Conservation (phyloP, 176 grass and related monocot genomes). For the Bonia amplexicaulis region DNA sequence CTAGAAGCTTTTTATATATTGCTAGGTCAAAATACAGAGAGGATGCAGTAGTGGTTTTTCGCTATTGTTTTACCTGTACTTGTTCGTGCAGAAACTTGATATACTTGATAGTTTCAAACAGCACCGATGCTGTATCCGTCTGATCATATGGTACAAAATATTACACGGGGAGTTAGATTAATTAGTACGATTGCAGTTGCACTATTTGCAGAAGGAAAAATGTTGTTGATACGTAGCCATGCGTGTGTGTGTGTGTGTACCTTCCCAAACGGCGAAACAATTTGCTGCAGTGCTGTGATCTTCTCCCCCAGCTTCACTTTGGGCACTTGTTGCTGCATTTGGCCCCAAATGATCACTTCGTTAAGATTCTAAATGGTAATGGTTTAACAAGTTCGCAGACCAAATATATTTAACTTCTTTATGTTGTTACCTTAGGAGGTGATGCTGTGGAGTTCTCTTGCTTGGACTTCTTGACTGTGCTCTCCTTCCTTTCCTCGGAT, state of each 20-base stretch:
- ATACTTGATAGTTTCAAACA: slow-evolving; percentile 79
- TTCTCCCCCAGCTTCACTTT: slow-evolving; percentile 89
- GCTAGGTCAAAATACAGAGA: slow-evolving; percentile 36
- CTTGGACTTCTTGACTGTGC: slow-evolving; percentile 47
- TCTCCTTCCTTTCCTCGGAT: slow-evolving; percentile 37
- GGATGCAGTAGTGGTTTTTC: background rate
- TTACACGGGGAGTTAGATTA: background rate
- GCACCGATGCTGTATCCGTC: slow-evolving; percentile 93
- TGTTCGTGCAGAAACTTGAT: slow-evolving; percentile 94
- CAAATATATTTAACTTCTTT: background rate
- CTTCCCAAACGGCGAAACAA: slow-evolving; percentile 96
- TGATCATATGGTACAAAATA: slow-evolving; percentile 18
- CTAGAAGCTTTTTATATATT: slow-evolving; percentile 29
- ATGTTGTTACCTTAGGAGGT: slow-evolving; percentile 49
- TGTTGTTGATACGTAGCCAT: background rate
- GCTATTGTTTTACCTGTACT: slow-evolving; percentile 58
- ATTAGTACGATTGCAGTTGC: background rate
- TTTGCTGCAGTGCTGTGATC: slow-evolving; percentile 81
- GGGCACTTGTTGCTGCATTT: slow-evolving; percentile 59
- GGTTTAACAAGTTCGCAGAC: background rate
- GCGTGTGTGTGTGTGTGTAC: slow-evolving; percentile 17
- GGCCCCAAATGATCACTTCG: slow-evolving; percentile 1
- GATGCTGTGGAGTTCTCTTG: slow-evolving; percentile 44
- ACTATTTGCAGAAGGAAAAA: background rate
- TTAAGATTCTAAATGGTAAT: background rate